phyloP scores from a whole-genome alignment of 2,329 filamentous ascomycete genomes.

The Paraconiothyrium sp. region DNA sequence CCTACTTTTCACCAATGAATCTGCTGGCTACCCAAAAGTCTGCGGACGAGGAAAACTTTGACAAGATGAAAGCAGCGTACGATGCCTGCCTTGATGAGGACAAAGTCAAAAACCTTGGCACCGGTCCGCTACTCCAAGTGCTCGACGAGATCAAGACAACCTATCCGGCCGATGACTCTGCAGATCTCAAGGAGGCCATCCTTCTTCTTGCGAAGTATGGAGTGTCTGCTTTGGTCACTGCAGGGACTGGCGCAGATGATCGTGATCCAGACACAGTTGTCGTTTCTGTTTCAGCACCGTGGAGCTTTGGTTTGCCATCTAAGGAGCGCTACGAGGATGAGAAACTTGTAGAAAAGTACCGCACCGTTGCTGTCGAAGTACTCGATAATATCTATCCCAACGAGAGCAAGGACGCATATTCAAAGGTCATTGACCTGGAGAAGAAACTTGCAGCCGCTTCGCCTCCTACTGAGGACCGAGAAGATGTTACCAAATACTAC shows the following conservation, averaged over 20 bases:
- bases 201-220: conserved; percentile 59
- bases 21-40: conserved; percentile 41
- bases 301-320: conserved; percentile 53
- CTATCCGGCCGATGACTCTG: conserved; percentile 48
- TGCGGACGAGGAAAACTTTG: conserved; percentile 67
- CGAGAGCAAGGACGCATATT: conserved; percentile 11
- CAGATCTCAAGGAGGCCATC: conserved; percentile 56
- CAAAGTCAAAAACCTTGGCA: conserved; percentile 61
- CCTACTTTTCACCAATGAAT: conserved; percentile 57
- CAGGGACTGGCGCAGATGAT: conserved; percentile 56
- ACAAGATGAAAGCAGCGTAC: conserved; percentile 70
- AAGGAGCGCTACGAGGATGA: conserved; percentile 50
- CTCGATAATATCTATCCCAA: conserved; percentile 3
- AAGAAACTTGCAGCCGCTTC: conserved; percentile 66
- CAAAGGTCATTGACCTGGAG: conserved; percentile 57
- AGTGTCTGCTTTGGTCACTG: conserved; percentile 45
- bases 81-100: conserved; percentile 70
- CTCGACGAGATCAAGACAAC: conserved; percentile 49
- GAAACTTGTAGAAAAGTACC: conserved; percentile 41
- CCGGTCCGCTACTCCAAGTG: conserved; percentile 58
- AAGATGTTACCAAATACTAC: conserved; percentile 71
- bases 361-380: conserved; percentile 21
- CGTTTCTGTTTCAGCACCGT: conserved; percentile 61
- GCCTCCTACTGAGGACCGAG: conserved; percentile 63
- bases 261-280: conserved; percentile 65